A percentile compares a stretch with the other conserved stretches of the same genome.
Evolutionary conservation across 495 filamentous ascomycete genomes (phyloP).

Genomic region (Penicillium robsamsonii): DNA sequence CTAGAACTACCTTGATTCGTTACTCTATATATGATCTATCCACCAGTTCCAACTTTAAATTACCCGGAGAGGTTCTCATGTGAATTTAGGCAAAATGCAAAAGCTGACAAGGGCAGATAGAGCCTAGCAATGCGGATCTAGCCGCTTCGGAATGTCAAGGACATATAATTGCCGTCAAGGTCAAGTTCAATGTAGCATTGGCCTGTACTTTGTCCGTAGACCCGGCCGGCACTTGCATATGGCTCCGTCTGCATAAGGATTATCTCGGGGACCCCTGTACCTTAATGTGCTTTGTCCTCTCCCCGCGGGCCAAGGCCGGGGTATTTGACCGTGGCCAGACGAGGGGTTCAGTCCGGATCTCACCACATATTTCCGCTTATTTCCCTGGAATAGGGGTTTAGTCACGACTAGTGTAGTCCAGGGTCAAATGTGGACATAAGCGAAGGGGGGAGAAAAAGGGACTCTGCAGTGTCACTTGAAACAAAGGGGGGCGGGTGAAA

Average conservation of each 20-base stretch:
- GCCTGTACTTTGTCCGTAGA: no score
- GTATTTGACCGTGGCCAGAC: constrained; percentile 1
- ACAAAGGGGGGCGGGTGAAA: no score
- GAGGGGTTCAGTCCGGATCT: constrained; percentile 4
- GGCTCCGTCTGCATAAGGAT: not conserved
- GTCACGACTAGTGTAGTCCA: no score
- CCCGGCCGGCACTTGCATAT: not conserved
- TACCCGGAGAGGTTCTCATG: not conserved
- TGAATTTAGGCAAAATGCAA: constrained; percentile 12
- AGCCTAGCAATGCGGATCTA: not conserved
- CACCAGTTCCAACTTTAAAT: not conserved
- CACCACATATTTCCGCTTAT: not conserved
- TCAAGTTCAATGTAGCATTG: not conserved
- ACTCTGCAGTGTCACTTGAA: no score
- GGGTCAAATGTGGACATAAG: no score
- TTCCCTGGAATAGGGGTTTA: no score
- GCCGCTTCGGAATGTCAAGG: not conserved
- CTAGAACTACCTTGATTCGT: not conserved
- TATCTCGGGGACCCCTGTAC: not conserved
- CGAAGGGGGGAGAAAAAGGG: no score
- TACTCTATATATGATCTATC: not conserved
- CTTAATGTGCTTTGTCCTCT: constrained; percentile 2
- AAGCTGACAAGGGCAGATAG: not conserved
- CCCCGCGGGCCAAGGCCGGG: constrained; percentile 2
- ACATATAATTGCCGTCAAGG: not conserved